These are phyloP conservation scores for Aspergillus cejpii DNA, from an alignment of 2,329 filamentous ascomycete genomes.

Conservation along the genomic window DNA sequence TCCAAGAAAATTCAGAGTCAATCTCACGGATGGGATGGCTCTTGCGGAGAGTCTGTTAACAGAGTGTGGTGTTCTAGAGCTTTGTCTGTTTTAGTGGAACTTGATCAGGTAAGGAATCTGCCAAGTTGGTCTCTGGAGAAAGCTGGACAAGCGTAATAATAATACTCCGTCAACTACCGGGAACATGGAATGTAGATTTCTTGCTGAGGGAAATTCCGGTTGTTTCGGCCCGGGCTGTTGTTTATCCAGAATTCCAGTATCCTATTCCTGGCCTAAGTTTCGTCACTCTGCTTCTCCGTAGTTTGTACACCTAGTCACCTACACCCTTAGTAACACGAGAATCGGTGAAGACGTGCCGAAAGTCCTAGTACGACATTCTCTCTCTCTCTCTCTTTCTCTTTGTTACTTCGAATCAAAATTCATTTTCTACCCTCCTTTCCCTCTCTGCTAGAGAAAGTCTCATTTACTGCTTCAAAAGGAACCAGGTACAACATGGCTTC, in stretches of 20 bases:
- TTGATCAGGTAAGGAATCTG: conserved; percentile 15
- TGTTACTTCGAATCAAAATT: no score
- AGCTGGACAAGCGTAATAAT: conserved; percentile 29
- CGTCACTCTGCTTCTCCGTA: conserved; percentile 8
- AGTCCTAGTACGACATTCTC: not conserved
- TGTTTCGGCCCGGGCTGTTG: conserved; percentile 24
- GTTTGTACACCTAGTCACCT: not conserved
- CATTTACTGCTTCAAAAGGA: not conserved
- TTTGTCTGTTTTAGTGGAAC: not conserved
- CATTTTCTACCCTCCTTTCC: no score
- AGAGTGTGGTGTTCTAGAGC: not conserved
- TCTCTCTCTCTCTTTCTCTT: no score
- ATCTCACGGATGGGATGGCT: no score
- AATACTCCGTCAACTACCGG: conserved; percentile 29
- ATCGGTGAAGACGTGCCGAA: not conserved
- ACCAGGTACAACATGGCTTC: conserved; percentile 30
- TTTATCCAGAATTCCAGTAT: no score
- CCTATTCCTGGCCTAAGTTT: conserved; percentile 13
- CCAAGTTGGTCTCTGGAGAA: conserved; percentile 15
- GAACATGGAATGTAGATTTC: conserved; percentile 14
- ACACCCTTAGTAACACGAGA: no score
- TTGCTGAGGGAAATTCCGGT: conserved; percentile 24
- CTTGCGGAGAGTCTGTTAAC: not conserved
- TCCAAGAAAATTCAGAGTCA: no score
- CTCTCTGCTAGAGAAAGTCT: not conserved